phyloP scores from a whole-genome alignment of 1,284 basidiomycete species.

The Trichosporon sp. region DNA sequence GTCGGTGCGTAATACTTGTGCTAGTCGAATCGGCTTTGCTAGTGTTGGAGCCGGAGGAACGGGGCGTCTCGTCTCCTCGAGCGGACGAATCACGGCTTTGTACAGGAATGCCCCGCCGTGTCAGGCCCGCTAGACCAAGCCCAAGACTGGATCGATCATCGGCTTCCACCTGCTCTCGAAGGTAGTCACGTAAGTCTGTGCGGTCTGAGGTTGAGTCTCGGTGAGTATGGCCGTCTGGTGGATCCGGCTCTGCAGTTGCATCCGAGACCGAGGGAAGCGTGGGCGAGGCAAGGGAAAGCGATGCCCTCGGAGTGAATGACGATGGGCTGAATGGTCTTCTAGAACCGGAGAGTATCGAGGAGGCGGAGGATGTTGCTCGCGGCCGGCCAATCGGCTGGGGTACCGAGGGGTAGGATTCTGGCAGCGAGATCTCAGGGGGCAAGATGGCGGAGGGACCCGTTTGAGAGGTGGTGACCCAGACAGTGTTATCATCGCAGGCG shows the following conservation, averaged over 20 bases:
- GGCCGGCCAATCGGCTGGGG: constrained; percentile 8
- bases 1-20: background rate
- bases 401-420: background rate
- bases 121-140: constrained; percentile 28
- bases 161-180: constrained; percentile 27
- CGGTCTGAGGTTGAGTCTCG: constrained; percentile 13
- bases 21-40: constrained; percentile 10
- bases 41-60: constrained; percentile 19
- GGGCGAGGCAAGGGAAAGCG: constrained; percentile 9
- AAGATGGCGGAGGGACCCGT: background rate
- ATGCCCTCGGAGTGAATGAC: constrained; percentile 3
- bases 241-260: constrained; percentile 22
- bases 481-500: constrained; percentile 30
- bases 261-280: constrained; percentile 20
- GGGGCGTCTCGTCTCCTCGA: constrained; percentile 21
- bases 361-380: background rate
- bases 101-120: constrained; percentile 25
- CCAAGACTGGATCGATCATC: constrained; percentile 22
- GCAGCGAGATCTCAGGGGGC: constrained; percentile 5
- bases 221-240: constrained; percentile 18
- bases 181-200: constrained; percentile 31
- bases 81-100: constrained; percentile 12
- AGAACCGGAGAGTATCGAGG: background rate
- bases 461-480: constrained; percentile 31
- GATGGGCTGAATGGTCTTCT: background rate